Evolutionary conservation across 768 basidiomycete genomes (phyloP).

Genomic region (Boletus coccyginus): DNA sequence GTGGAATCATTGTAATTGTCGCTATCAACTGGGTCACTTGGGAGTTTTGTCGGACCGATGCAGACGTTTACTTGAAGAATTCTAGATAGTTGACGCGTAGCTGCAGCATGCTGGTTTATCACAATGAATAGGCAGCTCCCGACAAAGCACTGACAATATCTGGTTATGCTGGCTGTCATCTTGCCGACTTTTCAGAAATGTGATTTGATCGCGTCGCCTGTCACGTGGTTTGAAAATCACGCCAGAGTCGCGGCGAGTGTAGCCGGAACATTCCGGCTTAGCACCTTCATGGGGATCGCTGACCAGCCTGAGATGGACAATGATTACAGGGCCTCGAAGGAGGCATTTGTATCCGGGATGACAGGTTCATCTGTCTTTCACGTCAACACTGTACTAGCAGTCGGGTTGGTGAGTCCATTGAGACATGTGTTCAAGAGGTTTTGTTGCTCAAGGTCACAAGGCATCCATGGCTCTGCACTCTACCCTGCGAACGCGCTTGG

Average conservation of each 20-base stretch:
- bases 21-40: constrained; percentile 44
- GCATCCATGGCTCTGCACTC: constrained; percentile 72
- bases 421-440: neutral
- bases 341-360: constrained; percentile 75
- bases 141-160: too few relatives aligned
- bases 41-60: constrained; percentile 48
- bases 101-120: neutral
- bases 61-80: constrained; percentile 27
- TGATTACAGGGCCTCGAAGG: constrained; percentile 74
- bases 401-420: constrained; percentile 53
- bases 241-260: too few relatives aligned
- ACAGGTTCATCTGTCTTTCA: constrained; percentile 67
- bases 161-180: too few relatives aligned
- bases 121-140: too few relatives aligned
- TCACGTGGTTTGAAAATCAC: constrained; percentile 17
- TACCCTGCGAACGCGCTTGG: constrained; percentile 49
- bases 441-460: constrained; percentile 39
- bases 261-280: too few relatives aligned
- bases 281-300: neutral
- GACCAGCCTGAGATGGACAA: constrained; percentile 19
- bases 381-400: constrained; percentile 65
- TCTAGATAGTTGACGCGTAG: neutral
- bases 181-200: too few relatives aligned
- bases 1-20: constrained; percentile 45
- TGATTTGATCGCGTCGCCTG: neutral